Base-by-base conservation (phyloP, 106 monocot genomes). In the Hemerocallis citrina region DNA sequence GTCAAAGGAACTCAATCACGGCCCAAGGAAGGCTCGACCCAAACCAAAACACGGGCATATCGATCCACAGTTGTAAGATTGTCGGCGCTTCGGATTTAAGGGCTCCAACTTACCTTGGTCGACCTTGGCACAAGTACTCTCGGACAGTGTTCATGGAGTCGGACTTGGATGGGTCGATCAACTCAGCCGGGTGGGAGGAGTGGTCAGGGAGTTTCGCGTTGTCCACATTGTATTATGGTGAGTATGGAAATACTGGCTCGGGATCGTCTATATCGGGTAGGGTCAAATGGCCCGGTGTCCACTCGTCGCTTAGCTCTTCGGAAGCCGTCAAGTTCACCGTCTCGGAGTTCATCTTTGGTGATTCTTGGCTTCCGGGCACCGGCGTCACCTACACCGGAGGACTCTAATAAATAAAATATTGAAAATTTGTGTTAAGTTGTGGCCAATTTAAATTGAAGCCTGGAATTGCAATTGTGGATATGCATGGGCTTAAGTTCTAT, bases 51-150 rank as follows among this genome's bases (percentile, higher is more conserved):
- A 82, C 90, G 1, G 90, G 90, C 56, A 70, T 90, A 36, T 81
- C 82, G 2, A 76, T 90, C 65, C 90, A 85, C 23, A 55, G 57
- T 29, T 79, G 79, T 40, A 59, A 34, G 40, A 68, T 90, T 28
- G 6, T 20, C 5, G 73, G 79, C 31, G 40, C 81, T 0, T 61
- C 76, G 15, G 50, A 65, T 10, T 2, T 35, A 32, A 24, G 62
- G 41, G 68, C 75, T 1, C 70, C 75, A 21, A 79, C 81, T 0
- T 90, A 85, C 62, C 82, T 90, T 21, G 90, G 90, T 34, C 63
- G 91, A 61, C 86, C 91, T 10, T 92, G 91, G 91, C 79, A 77
- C n/a, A 64, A 75, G 74, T 86, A 80, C 64, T 68, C 91, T 0
- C 45, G 91, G 29, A 73, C 72, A 13, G 91, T 86, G 6, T 77